Conservation (phyloP, 257 asterid genomes). For the Solanum phureja region DNA sequence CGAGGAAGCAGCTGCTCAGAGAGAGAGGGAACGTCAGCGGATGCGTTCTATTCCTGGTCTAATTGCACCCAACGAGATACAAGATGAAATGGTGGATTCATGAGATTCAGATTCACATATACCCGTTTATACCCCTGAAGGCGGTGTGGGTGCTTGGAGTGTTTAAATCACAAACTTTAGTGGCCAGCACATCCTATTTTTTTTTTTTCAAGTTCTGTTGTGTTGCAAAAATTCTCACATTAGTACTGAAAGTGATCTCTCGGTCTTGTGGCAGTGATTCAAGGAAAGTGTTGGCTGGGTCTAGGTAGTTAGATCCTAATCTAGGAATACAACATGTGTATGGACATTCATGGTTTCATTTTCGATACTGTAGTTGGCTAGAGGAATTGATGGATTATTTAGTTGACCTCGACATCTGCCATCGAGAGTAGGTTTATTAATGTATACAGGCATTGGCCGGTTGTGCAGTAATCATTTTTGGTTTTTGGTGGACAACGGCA, state of each 20-base stretch:
- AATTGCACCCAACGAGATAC: conserved; percentile 85
- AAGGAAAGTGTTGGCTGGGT: conserved; percentile 25
- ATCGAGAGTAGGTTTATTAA: conserved; percentile 9
- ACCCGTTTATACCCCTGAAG: conserved; percentile 5
- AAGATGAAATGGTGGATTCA: conserved; percentile 86
- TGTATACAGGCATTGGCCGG: conserved; percentile 32
- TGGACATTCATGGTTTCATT: conserved; percentile 17
- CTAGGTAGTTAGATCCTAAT: conserved; percentile 50
- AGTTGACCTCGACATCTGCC: conserved; percentile 2
- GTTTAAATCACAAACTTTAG: background rate
- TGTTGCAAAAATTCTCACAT: background rate
- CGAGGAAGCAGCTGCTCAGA: conserved; percentile 85
- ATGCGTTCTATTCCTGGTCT: conserved; percentile 90
- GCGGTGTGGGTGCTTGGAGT: conserved; percentile 16
- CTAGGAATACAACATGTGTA: conserved; percentile 27
- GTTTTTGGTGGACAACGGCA: background rate
- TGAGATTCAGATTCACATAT: conserved; percentile 15
- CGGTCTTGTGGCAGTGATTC: background rate
- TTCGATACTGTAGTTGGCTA: conserved; percentile 19
- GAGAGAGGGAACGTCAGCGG: conserved; percentile 72
- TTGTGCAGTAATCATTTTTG: conserved; percentile 34
- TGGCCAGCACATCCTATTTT: background rate
- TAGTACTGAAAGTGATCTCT: background rate
- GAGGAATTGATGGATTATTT: conserved; percentile 8
- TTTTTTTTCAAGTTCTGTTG: background rate